Evolutionary conservation across 352 stramenopile genomes (phyloP).

Genomic region (Globisporangium heterothallicum): DNA sequence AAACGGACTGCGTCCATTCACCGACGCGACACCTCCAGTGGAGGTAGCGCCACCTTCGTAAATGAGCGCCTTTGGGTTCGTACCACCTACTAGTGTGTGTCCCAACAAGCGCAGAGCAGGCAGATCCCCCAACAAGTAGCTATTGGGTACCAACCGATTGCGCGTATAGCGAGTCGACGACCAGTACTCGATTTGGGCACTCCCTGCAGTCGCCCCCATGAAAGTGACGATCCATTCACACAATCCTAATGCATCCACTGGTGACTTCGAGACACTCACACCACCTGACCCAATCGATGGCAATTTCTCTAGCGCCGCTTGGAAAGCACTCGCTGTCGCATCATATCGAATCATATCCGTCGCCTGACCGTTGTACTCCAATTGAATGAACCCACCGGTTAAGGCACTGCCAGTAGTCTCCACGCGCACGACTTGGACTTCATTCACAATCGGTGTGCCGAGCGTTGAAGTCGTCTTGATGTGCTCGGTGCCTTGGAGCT

Average conservation of each 20-base stretch:
- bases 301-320: slow-evolving; percentile 59
- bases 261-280: slow-evolving; percentile 34
- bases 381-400: slow-evolving; percentile 51
- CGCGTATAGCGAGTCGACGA: slow-evolving; percentile 50
- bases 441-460: slow-evolving; percentile 56
- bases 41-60: slow-evolving; percentile 33
- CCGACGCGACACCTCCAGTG: slow-evolving; percentile 15
- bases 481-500: slow-evolving; percentile 46
- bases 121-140: slow-evolving; percentile 50
- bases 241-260: slow-evolving; percentile 19
- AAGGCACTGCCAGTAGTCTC: slow-evolving; percentile 29
- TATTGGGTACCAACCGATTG: slow-evolving; percentile 36
- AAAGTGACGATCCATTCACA: slow-evolving; percentile 67
- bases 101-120: slow-evolving; percentile 20
- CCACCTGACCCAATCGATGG: slow-evolving; percentile 35
- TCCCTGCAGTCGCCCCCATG: slow-evolving; percentile 30
- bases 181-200: slow-evolving; percentile 59
- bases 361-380: slow-evolving; percentile 60
- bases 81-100: slow-evolving; percentile 29
- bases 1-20: slow-evolving; percentile 55
- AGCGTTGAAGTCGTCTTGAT: slow-evolving; percentile 61
- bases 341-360: slow-evolving; percentile 69
- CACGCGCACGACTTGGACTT: slow-evolving; percentile 62
- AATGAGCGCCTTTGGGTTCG: slow-evolving; percentile 23
- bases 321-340: slow-evolving; percentile 33